Base-by-base conservation (phyloP, 1,284 basidiomycete species). In the Fistulinella cinereoalba region DNA sequence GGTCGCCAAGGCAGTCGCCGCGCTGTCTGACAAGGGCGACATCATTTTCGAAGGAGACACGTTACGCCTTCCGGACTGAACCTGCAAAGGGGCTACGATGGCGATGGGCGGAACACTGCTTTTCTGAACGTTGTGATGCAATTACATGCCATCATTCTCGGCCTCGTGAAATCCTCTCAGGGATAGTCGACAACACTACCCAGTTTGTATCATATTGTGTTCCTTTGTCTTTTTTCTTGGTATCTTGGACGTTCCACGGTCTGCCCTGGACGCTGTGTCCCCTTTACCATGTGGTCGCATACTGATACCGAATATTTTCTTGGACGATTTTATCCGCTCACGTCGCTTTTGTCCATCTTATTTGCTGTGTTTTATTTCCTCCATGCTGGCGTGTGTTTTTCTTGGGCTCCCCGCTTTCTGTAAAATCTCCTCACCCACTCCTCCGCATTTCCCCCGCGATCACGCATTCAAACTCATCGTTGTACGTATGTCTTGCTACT, bases 31-130 rank as follows among this genome's bases (percentile, higher is more conserved):
- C 42, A 71, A 72, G 50, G 77, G 79, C 1, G 66, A 72, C 42
- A 69, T 81, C 24, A 59, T 72, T 22, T 74, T 83, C 46, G 76
- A 83, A 57, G 83, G 82, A 23, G 83, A 85, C 56, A 72, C 76
- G 49, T 56, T 83, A 33, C 71, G 79, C 46, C 60, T 70, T 39
- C 54, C 54, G 4, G 58, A 61, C 22, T 67, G 44, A 51, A 25
- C 37, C 10, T 8, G 31, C 15, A 33, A 27, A 7, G 25, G 25
- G 8, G 25, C 7, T 27, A 12, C 25, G 8, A 27, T 12, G 25
- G 25, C n/a, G n/a, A n/a, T n/a, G n/a, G n/a, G n/a, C n/a, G n/a
- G n/a, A n/a, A n/a, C n/a, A n/a, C n/a, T n/a, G n/a, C n/a, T n/a
- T n/a, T n/a, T n/a, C n/a, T n/a, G n/a, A n/a, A n/a, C n/a, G n/a